phyloP scores from a whole-genome alignment of 306 rosid genomes.

The Glycine tomentella region DNA sequence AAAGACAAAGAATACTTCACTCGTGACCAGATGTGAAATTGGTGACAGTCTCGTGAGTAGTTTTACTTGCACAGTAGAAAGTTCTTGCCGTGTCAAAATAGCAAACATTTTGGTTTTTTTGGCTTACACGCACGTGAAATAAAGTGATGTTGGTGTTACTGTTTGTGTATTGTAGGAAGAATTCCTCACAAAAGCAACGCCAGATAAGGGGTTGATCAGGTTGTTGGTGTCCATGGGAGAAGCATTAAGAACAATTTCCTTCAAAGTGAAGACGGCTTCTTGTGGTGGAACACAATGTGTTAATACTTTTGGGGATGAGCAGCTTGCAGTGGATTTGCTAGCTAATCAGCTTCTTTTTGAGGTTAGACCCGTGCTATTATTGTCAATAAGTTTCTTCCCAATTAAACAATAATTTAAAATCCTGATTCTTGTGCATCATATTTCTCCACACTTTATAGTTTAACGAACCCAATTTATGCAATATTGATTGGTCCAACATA shows the following conservation, averaged over 20 bases:
- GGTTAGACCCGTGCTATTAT: slow-evolving; percentile 48
- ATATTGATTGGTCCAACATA: background rate
- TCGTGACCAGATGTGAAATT: slow-evolving; percentile 74
- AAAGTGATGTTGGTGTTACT: background rate
- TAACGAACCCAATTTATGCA: slow-evolving; percentile 16
- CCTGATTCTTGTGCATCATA: background rate
- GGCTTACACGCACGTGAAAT: slow-evolving; percentile 22
- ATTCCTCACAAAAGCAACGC: slow-evolving; percentile 85
- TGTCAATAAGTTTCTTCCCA: background rate
- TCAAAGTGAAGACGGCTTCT: slow-evolving; percentile 97
- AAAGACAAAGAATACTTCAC: slow-evolving; percentile 60
- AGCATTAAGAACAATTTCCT: slow-evolving; percentile 91
- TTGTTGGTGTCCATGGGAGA: slow-evolving; percentile 92
- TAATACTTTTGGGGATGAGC: slow-evolving; percentile 95
- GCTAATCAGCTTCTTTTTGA: slow-evolving; percentile 94
- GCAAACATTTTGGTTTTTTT: background rate
- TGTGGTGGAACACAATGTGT: slow-evolving; percentile 99
- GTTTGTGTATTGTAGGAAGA: slow-evolving; percentile 66
- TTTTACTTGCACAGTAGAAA: background rate
- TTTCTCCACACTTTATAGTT: slow-evolving; percentile 2
- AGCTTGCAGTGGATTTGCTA: slow-evolving; percentile 94
- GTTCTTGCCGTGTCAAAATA: background rate
- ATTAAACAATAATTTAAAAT: no score
- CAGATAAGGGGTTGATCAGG: slow-evolving; percentile 84
- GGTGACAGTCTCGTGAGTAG: slow-evolving; percentile 96